These are phyloP conservation scores for Decorospora gaudefroyi DNA, from an alignment of 2,329 filamentous ascomycete genomes.

Conservation along the genomic window DNA sequence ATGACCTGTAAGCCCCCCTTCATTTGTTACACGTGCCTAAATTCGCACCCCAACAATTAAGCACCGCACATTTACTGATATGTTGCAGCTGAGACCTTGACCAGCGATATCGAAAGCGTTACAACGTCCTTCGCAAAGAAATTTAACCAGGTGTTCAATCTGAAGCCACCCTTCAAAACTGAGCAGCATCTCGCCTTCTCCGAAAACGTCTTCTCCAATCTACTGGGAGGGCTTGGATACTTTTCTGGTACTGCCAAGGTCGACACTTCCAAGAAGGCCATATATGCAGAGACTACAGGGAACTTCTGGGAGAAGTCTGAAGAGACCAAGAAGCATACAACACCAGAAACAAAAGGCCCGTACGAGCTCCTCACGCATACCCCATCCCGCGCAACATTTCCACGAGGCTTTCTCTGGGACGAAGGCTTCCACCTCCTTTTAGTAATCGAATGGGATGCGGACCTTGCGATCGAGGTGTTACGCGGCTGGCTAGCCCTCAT, in stretches of 20 bases:
- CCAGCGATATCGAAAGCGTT: slow-evolving; percentile 65
- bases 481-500: slow-evolving; percentile 94
- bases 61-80: slow-evolving; percentile 16
- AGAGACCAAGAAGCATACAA: slow-evolving; percentile 69
- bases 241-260: slow-evolving; percentile 85
- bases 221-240: slow-evolving; percentile 89
- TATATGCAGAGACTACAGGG: slow-evolving; percentile 91
- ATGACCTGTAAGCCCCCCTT: slow-evolving; percentile 60
- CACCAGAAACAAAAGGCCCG: slow-evolving; percentile 74
- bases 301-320: slow-evolving; percentile 92
- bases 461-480: slow-evolving; percentile 81
- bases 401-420: slow-evolving; percentile 94
- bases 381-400: slow-evolving; percentile 90
- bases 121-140: slow-evolving; percentile 70
- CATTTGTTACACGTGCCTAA: too few relatives aligned
- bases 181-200: slow-evolving; percentile 75
- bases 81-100: slow-evolving; percentile 61
- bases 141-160: slow-evolving; percentile 70
- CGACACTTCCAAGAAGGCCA: slow-evolving; percentile 81
- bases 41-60: too few relatives aligned
- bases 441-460: slow-evolving; percentile 88
- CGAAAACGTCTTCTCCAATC: slow-evolving; percentile 85
- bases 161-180: slow-evolving; percentile 74
- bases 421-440: slow-evolving; percentile 93
- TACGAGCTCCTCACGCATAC: slow-evolving; percentile 87